Evolutionary conservation across 371 early-diverging fungal species (phyloP).

Genomic region (Mortierella sp.): DNA sequence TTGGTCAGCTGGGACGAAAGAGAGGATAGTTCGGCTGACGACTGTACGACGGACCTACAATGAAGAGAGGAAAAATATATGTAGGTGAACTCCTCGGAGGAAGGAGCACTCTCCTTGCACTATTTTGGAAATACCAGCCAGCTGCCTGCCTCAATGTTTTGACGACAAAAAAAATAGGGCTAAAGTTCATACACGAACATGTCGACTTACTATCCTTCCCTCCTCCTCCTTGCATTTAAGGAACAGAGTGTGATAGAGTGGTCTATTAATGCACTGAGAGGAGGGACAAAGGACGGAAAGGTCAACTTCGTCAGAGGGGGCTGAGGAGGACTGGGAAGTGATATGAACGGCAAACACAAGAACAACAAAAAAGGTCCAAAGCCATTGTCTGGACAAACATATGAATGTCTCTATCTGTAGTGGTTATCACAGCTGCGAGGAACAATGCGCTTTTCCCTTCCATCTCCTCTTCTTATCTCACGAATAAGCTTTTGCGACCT

Average conservation of each 20-base stretch:
- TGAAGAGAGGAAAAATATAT: background rate
- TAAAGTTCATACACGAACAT: background rate
- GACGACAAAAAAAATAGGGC: background rate
- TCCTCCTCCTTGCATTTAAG: background rate
- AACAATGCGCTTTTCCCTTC: background rate
- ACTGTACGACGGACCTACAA: background rate
- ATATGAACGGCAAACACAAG: background rate
- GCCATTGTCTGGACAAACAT: background rate
- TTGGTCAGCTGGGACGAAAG: slow-evolving; percentile 5
- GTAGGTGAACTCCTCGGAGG: background rate
- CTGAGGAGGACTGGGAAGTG: background rate
- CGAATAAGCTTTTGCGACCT: background rate
- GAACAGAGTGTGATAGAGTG: background rate
- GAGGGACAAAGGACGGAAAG: background rate
- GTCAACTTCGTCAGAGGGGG: background rate
- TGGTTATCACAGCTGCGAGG: background rate
- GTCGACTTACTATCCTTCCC: background rate
- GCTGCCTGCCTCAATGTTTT: background rate
- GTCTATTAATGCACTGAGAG: background rate
- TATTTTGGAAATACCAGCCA: background rate
- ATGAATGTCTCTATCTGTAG: background rate
- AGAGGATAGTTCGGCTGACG: background rate
- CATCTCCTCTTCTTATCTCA: background rate
- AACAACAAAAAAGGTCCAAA: background rate
- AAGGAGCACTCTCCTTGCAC: background rate